phyloP scores from a whole-genome alignment of 2,329 filamentous ascomycete species.

The Didymosphaeria variabile region DNA sequence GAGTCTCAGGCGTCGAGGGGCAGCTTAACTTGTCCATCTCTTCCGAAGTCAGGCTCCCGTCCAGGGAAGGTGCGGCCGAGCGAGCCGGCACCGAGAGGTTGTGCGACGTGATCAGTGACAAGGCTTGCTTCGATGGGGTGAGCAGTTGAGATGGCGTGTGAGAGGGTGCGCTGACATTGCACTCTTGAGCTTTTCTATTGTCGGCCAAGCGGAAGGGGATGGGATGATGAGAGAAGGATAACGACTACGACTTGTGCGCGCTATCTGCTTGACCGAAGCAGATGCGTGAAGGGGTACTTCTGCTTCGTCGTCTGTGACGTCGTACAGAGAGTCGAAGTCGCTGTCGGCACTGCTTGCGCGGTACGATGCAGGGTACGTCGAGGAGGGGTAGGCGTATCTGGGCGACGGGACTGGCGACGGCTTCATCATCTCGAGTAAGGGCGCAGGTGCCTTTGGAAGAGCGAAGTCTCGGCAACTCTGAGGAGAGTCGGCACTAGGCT shows the following conservation, averaged over 20 bases:
- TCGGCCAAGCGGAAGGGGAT: conserved; percentile 64
- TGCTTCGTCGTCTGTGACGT: conserved; percentile 80
- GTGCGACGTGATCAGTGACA: conserved; percentile 71
- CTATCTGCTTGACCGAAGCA: conserved; percentile 58
- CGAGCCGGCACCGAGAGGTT: conserved; percentile 73
- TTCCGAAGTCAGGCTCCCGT: conserved; percentile 88
- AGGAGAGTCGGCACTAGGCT: conserved; percentile 51
- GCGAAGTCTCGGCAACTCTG: conserved; percentile 69
- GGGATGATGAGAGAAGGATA: conserved; percentile 69
- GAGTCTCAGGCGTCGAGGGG: conserved; percentile 77
- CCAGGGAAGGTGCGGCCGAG: conserved; percentile 85
- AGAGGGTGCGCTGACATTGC: conserved; percentile 64
- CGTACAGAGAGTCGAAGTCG: conserved; percentile 88
- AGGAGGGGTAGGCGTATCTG: conserved; percentile 60
- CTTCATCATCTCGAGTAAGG: conserved; percentile 60
- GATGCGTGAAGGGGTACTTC: conserved; percentile 61
- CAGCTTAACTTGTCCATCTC: conserved; percentile 85
- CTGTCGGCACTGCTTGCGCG: conserved; percentile 73
- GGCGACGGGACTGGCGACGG: conserved; percentile 62
- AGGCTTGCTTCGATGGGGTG: conserved; percentile 77
- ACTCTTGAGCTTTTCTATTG: conserved; percentile 63
- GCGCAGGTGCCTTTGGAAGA: conserved; percentile 69
- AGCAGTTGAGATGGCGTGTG: conserved; percentile 63
- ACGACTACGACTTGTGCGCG: conserved; percentile 54
- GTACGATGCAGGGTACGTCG: conserved; percentile 62